These are phyloP conservation scores for Malassezia arunalokei DNA, from an alignment of 1,284 basidiomycete genomes.

Conservation along the genomic window DNA sequence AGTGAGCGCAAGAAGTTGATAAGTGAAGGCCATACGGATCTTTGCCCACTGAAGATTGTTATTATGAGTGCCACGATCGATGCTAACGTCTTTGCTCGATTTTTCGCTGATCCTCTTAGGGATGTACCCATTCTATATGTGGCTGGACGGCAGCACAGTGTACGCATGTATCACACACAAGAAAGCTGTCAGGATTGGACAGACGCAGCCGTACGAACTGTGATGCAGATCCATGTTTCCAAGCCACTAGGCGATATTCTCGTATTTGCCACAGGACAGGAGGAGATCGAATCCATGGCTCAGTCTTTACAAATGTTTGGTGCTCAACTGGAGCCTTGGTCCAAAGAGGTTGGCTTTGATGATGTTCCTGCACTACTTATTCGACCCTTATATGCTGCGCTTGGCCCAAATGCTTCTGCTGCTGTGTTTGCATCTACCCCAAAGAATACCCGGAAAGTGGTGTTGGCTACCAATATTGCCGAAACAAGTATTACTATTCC, in stretches of 20 bases:
- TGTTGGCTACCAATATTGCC: slow-evolving; percentile 57
- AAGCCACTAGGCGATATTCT: slow-evolving; percentile 74
- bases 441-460: slow-evolving; percentile 66
- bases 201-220: slow-evolving; percentile 74
- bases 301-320: slow-evolving; percentile 26
- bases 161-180: slow-evolving; percentile 55
- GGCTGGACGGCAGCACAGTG: slow-evolving; percentile 84
- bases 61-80: slow-evolving; percentile 97
- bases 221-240: slow-evolving; percentile 77
- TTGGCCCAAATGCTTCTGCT: slow-evolving; percentile 30
- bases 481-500: slow-evolving; percentile 97
- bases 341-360: slow-evolving; percentile 17
- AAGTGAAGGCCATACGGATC: slow-evolving; percentile 40
- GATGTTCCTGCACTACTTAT: slow-evolving; percentile 25
- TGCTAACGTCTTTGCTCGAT: slow-evolving; percentile 79
- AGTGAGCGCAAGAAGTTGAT: slow-evolving; percentile 28
- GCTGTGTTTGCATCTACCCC: slow-evolving; percentile 50
- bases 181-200: slow-evolving; percentile 70
- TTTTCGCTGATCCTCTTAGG: slow-evolving; percentile 56
- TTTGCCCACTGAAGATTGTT: slow-evolving; percentile 63
- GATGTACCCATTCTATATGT: slow-evolving; percentile 70
- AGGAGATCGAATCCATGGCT: slow-evolving; percentile 79
- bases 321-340: slow-evolving; percentile 28
- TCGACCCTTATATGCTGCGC: slow-evolving; percentile 41
- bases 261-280: slow-evolving; percentile 90